phyloP scores from a whole-genome alignment of 805 yeast genomes.

The Lachancea fermentati region DNA sequence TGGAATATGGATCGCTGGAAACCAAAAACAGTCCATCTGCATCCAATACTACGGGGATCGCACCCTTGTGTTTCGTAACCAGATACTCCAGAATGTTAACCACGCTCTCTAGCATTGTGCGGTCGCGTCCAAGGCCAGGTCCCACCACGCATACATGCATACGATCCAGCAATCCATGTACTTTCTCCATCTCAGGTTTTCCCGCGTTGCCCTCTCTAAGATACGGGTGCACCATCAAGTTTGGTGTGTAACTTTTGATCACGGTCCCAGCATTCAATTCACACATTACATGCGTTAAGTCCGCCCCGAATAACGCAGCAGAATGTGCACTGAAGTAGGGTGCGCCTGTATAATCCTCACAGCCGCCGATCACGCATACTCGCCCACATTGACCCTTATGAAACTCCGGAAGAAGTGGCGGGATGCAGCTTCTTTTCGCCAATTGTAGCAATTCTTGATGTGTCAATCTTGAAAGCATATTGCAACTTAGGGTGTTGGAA shows the following conservation, averaged over 20 bases:
- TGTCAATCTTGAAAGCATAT: slow-evolving; percentile 13
- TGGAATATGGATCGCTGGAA: slow-evolving; percentile 36
- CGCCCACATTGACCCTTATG: slow-evolving; percentile 92
- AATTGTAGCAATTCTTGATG: slow-evolving; percentile 43
- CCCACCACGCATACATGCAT: slow-evolving; percentile 84
- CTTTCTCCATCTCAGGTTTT: slow-evolving; percentile 47
- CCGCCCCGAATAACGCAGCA: slow-evolving; percentile 79
- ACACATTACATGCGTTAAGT: slow-evolving; percentile 85
- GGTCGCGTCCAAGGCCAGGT: slow-evolving; percentile 90
- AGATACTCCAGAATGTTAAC: slow-evolving; percentile 44
- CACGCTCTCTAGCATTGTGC: slow-evolving; percentile 55
- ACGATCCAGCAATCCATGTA: slow-evolving; percentile 50
- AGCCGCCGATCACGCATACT: slow-evolving; percentile 85
- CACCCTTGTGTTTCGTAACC: slow-evolving; percentile 44
- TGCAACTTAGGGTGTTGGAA: too few relatives aligned
- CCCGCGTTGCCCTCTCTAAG: slow-evolving; percentile 41
- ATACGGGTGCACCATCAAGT: slow-evolving; percentile 94
- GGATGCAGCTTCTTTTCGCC: slow-evolving; percentile 51
- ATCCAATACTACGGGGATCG: slow-evolving; percentile 74
- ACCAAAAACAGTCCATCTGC: slow-evolving; percentile 83
- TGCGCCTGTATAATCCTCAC: slow-evolving; percentile 95
- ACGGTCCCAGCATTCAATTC: slow-evolving; percentile 71
- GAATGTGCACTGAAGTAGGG: slow-evolving; percentile 89
- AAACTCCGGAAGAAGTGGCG: slow-evolving; percentile 65
- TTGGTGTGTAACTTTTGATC: slow-evolving; percentile 85